Base-by-base conservation (phyloP, 2,329 filamentous ascomycete species). In the Calonectria ilicicola region DNA sequence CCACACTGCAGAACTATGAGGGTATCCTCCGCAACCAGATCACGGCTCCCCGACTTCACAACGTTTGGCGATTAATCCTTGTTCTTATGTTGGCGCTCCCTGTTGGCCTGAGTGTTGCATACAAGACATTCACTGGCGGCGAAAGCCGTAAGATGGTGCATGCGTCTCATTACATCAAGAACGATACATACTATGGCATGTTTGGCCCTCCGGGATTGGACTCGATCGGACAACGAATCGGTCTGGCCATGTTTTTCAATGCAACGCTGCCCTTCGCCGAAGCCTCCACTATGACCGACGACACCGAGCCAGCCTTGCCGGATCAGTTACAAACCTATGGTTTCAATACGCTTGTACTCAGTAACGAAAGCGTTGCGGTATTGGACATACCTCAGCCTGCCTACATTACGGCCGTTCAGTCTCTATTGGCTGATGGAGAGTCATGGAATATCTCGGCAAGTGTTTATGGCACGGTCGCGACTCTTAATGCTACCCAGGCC, bases 201-300 rank as follows among this genome's bases (percentile, higher is more conserved):
- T 70, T 58, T 44, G 47, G 60, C 17, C 60, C 67, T 8, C 67
- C 67, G 1, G 67, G 67, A 2, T 14, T 65, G 27, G 60, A 65
- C 23, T n/a, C 40, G 2, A 56, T 65, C 26, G 60, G 62, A 4
- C 32, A 58, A n/a, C 38, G 26, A 17, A 47, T 35, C 4, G 68
- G 62, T n/a, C 23, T 70, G 17, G 27, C 49, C 5, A 42, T 70
- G 21, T 66, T 70, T 19, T 65, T 70, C 15, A 70, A 70, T 17
- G 42, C 42, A 7, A 70, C 62, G 9, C 14, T 70, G 49, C 68
- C 68, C 9, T 70, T 70, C 29, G 21, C 47, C 14, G 23, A 46
- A 32, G 67, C 58, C 6, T 65, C 47, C 1, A 49, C 53, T 14
- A 10, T 26, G 17, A 19, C 42, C 5, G 8, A 19, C 42, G 21